A percentile compares a stretch with the other conserved stretches of the same genome.
Evolutionary conservation across 768 basidiomycete genomes (phyloP).

Genomic region (Gelatoporia subvermispora): DNA sequence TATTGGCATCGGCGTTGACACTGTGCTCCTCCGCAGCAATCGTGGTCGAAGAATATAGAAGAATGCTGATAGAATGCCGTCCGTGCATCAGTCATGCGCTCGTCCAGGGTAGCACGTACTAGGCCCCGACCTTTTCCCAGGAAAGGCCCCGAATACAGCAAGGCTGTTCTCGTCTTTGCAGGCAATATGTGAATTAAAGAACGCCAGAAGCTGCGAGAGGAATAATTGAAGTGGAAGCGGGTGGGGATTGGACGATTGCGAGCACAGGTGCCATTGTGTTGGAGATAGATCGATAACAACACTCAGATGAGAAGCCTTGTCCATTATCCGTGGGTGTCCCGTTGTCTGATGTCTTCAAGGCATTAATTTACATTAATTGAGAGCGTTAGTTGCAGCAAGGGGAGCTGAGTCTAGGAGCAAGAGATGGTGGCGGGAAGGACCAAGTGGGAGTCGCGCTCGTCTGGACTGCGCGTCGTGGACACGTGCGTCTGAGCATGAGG

Average conservation of each 20-base stretch:
- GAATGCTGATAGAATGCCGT: slow-evolving; percentile 39
- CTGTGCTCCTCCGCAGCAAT: slow-evolving; percentile 35
- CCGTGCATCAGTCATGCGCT: background rate
- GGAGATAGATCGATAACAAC: slow-evolving; percentile 85
- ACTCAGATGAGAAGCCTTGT: slow-evolving; percentile 62
- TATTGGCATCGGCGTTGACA: slow-evolving; percentile 61
- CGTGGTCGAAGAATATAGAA: slow-evolving; percentile 70
- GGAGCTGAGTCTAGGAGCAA: too few relatives aligned
- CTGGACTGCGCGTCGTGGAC: too few relatives aligned
- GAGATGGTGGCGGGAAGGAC: too few relatives aligned
- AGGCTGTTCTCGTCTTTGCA: slow-evolving; percentile 88
- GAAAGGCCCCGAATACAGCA: slow-evolving; percentile 87
- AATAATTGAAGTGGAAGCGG: slow-evolving; percentile 67
- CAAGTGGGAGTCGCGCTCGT: too few relatives aligned
- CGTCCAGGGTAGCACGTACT: background rate
- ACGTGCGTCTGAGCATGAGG: too few relatives aligned
- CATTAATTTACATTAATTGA: too few relatives aligned
- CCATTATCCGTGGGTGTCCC: slow-evolving; percentile 27
- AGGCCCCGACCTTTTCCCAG: slow-evolving; percentile 69
- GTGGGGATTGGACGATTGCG: slow-evolving; percentile 40
- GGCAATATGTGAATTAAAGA: slow-evolving; percentile 91
- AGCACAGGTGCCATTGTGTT: slow-evolving; percentile 77
- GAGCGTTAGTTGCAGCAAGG: too few relatives aligned
- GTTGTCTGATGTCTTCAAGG: too few relatives aligned
- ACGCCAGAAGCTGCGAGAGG: slow-evolving; percentile 81